Percentiles rank a stretch among this genome's conserved stretches.
phyloP scores from a whole-genome alignment of 352 stramenopile genomes.

The Phytophthora syringae region DNA sequence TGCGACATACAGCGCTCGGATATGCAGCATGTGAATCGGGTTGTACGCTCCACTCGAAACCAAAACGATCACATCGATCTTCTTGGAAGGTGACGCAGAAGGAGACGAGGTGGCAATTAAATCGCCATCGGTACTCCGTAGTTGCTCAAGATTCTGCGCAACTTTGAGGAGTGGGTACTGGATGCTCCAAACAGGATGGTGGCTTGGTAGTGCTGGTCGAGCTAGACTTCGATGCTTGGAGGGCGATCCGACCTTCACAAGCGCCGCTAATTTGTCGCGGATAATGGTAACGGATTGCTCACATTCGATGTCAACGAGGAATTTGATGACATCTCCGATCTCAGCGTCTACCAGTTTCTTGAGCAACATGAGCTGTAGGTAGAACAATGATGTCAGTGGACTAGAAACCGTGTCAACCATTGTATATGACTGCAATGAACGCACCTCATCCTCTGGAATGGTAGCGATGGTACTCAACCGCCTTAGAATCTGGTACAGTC shows the following conservation, averaged over 20 bases:
- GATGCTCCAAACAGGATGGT: slow-evolving; percentile 64
- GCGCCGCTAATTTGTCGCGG: slow-evolving; percentile 38
- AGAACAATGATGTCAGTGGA: background rate
- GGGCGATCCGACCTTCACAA: slow-evolving; percentile 61
- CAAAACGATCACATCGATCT: slow-evolving; percentile 73
- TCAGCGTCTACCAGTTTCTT: slow-evolving; percentile 81
- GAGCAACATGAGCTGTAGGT: slow-evolving; percentile 53
- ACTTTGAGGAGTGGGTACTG: slow-evolving; percentile 80
- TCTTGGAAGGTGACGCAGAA: slow-evolving; percentile 35
- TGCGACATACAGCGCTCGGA: slow-evolving; percentile 79
- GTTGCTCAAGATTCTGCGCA: slow-evolving; percentile 63
- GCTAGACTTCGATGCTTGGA: slow-evolving; percentile 53
- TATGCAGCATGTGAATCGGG: slow-evolving; percentile 80
- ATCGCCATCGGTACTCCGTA: slow-evolving; percentile 21
- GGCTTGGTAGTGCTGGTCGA: slow-evolving; percentile 32
- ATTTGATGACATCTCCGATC: slow-evolving; percentile 72
- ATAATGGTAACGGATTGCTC: slow-evolving; percentile 41
- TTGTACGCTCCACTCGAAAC: slow-evolving; percentile 81
- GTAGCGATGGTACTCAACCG: slow-evolving; percentile 50
- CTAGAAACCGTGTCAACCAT: slow-evolving; percentile 5
- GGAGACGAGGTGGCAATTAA: background rate
- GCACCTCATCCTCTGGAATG: slow-evolving; percentile 67
- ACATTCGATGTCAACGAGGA: slow-evolving; percentile 57
- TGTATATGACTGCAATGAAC: background rate
- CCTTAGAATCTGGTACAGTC: slow-evolving; percentile 74